Evolutionary conservation across 495 filamentous ascomycete species (phyloP), one percentile per base, ranked within the genome.

Genomic region (Daldinia childiae): DNA sequence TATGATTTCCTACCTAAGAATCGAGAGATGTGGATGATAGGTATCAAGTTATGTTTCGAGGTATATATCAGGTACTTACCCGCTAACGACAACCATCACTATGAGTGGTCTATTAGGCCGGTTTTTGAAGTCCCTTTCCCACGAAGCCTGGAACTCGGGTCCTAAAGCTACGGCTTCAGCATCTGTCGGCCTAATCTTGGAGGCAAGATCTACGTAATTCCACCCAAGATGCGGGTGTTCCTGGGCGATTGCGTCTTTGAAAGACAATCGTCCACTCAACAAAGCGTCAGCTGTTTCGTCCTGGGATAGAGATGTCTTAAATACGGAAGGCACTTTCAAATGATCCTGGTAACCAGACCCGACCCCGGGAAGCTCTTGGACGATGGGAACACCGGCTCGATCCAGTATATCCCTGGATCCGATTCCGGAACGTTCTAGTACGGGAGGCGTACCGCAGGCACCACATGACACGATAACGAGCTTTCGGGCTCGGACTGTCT

Each of bases 371-470:
- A 85, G 72, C 45, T 82, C 71, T 6, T 78, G 75, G 4, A 81
- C 69, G 1, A 80, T 24, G 6, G 74, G 72, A 63, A 81, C 66
- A 17, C 76, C 74, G 7, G 79, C 80, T 38, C 66, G 61, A 19
- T 21, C 43, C 2, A 48, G 43, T 48, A 48, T 48, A 1, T 77
- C 68, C 3, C 65, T 74, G 15, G 65, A 65, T 21, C 89, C 89
- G 51, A 91, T 75, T 11, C 90, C 89, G 0, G 90, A 92, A 0
- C 88, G 81, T 71, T 91, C 88, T 9, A 91, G 80, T 2, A 91
- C 74, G 1, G 79, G 74, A 5, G 90, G 87, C 0, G 89, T 84
- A 14, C 84, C 82, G 19, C 85, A 79, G 9, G 85, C 72, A 8
- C 90, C 90, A n/a, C 84, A 85, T 1, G 88, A 87, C 0, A 90